Conservation (phyloP, 2,329 filamentous ascomycete species). For the Plectosphaerella cucumerina region DNA sequence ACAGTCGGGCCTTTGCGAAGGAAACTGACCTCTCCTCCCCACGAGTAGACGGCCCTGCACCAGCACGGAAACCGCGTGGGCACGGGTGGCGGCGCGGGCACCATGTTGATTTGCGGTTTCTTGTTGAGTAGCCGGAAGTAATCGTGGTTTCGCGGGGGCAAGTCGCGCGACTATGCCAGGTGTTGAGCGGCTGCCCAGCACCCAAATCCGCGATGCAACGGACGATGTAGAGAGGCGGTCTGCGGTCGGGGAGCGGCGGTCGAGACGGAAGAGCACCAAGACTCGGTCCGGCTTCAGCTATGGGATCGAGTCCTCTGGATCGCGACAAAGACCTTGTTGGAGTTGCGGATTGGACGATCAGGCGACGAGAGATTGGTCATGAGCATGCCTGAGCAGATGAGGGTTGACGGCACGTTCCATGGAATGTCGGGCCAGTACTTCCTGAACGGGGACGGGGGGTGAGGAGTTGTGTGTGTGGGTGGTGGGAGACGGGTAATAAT, state of each 20-base stretch:
- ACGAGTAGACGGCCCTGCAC: slow-evolving; percentile 88
- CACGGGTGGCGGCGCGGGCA: slow-evolving; percentile 53
- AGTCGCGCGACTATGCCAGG: not conserved
- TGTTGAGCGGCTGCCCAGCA: not conserved
- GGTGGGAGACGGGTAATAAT: too few relatives aligned
- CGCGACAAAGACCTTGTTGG: slow-evolving; percentile 15
- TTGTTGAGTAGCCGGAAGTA: too few relatives aligned
- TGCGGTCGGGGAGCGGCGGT: slow-evolving; percentile 1
- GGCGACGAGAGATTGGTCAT: not conserved
- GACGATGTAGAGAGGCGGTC: too few relatives aligned
- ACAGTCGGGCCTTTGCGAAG: too few relatives aligned
- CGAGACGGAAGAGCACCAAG: not conserved
- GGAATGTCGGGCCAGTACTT: not conserved
- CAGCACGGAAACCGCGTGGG: slow-evolving; percentile 84
- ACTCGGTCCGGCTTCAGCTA: slow-evolving; percentile 5
- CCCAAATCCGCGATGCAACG: not conserved
- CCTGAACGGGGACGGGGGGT: not conserved
- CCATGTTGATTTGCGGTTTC: slow-evolving; percentile 34
- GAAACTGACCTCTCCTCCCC: slow-evolving; percentile 72
- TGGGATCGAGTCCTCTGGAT: slow-evolving; percentile 6
- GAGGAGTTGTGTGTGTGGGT: not conserved
- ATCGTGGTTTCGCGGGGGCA: too few relatives aligned
- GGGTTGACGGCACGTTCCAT: not conserved
- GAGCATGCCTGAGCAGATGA: not conserved
- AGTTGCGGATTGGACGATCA: slow-evolving; percentile 2